Percentiles rank a stretch among this genome's conserved stretches.
Evolutionary conservation across 177 flowering plant genomes (phyloP).

Genomic region (Vitis hybrid): DNA sequence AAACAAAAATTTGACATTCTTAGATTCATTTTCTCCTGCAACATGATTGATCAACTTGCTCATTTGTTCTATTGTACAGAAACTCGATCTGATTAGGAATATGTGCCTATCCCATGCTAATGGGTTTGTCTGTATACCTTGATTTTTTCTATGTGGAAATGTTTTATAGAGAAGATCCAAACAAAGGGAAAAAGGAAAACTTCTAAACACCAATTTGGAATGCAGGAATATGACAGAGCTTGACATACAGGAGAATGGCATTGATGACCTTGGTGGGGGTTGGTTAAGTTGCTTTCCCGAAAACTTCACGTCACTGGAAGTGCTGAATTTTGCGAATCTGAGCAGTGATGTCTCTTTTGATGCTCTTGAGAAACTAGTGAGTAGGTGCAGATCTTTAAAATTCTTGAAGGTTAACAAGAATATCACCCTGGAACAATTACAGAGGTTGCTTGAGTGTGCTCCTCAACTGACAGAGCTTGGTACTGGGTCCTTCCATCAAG

Average conservation of each 20-base stretch:
- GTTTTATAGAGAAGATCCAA: neutral
- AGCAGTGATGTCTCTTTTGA: slow-evolving; percentile 54
- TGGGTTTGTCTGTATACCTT: no score
- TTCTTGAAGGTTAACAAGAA: slow-evolving; percentile 57
- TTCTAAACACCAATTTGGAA: slow-evolving; percentile 2
- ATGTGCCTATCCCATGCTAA: no score
- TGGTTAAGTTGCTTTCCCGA: slow-evolving; percentile 89
- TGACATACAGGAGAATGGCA: slow-evolving; percentile 68
- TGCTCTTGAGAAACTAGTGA: slow-evolving; percentile 63
- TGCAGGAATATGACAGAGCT: slow-evolving; percentile 72
- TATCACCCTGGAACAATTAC: slow-evolving; percentile 53
- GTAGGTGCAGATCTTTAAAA: slow-evolving; percentile 61
- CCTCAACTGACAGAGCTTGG: slow-evolving; percentile 69
- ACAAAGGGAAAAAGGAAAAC: neutral
- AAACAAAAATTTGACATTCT: no score
- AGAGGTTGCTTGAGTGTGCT: slow-evolving; percentile 50
- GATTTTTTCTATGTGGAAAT: no score
- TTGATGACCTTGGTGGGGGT: slow-evolving; percentile 58
- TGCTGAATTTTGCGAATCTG: slow-evolving; percentile 60
- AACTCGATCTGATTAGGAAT: no score
- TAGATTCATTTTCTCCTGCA: no score
- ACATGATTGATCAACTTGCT: no score
- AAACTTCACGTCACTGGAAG: slow-evolving; percentile 57
- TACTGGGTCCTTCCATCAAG: slow-evolving; percentile 63
- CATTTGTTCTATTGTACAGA: no score